Conservation (phyloP, 148 eudicot genomes). For the Dysphania ambrosioides region DNA sequence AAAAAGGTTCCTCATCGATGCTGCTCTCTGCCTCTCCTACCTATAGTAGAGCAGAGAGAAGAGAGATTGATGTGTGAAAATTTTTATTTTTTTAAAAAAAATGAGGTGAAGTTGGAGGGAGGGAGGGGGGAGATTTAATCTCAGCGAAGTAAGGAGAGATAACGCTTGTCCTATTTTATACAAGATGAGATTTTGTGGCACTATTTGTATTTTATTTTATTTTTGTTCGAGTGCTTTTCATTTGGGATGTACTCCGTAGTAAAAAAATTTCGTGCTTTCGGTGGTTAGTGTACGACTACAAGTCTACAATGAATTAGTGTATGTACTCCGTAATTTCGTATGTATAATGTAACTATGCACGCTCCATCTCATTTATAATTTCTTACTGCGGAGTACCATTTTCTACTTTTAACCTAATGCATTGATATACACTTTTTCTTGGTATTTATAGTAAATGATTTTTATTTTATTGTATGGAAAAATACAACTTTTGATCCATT, state of each 20-base stretch:
- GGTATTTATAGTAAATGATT: too few relatives aligned
- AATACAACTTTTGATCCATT: too few relatives aligned
- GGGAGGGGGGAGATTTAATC: constrained; percentile 19
- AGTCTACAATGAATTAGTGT: too few relatives aligned
- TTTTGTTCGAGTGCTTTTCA: constrained; percentile 2
- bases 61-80: constrained; percentile 21
- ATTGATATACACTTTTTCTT: too few relatives aligned
- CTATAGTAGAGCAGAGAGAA: constrained; percentile 24
- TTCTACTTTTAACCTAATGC: too few relatives aligned
- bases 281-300: not conserved
- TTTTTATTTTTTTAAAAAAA: constrained; percentile 11
- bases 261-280: not conserved
- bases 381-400: too few relatives aligned
- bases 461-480: too few relatives aligned
- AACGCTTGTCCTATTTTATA: constrained; percentile 57
- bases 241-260: not conserved
- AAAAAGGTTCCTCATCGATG: constrained; percentile 18
- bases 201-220: not conserved
- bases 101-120: too few relatives aligned
- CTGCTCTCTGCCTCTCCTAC: constrained; percentile 20
- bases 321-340: too few relatives aligned
- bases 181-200: constrained; percentile 17
- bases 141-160: constrained; percentile 26
- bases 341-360: too few relatives aligned
- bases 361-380: too few relatives aligned